phyloP scores from a whole-genome alignment of 2,329 filamentous ascomycete species.

The Trichoderma asperellum region DNA sequence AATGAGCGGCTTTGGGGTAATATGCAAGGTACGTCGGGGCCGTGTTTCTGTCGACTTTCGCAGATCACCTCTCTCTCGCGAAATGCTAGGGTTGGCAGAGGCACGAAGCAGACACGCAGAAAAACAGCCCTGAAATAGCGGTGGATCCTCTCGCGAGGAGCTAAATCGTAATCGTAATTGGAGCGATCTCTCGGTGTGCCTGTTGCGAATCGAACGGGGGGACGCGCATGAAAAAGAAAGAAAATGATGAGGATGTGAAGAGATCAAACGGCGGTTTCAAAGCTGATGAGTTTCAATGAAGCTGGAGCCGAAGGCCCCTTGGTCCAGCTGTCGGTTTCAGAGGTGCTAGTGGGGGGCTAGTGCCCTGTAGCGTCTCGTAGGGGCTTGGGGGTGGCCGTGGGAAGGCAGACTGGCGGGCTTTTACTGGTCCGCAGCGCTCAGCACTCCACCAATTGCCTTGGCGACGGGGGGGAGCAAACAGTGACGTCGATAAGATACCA shows the following conservation, averaged over 20 bases:
- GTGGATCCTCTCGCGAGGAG: not conserved
- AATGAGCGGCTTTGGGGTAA: conserved; percentile 4
- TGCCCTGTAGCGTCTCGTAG: not conserved
- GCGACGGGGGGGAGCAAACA: conserved; percentile 12
- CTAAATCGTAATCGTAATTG: not conserved
- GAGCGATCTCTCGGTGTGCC: not conserved
- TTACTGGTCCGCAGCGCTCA: conserved; percentile 8
- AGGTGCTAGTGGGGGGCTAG: conserved; percentile 27
- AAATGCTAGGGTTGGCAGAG: not conserved
- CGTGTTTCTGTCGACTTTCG: not conserved
- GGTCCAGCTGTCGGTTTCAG: conserved; percentile 28
- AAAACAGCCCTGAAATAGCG: not conserved
- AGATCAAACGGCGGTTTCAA: conserved; percentile 27
- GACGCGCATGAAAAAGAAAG: not conserved
- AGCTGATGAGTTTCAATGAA: conserved; percentile 24
- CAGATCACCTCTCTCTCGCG: not conserved
- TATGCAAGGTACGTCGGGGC: conserved; percentile 18
- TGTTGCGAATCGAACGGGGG: not conserved
- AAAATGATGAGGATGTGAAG: not conserved
- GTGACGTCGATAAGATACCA: conserved; percentile 25
- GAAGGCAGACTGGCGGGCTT: conserved; percentile 20
- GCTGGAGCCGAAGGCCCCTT: conserved; percentile 12
- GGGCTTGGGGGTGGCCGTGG: conserved; percentile 14
- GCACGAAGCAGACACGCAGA: not conserved
- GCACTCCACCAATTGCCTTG: conserved; percentile 24